A percentile compares a stretch with the other conserved stretches of the same genome.
phyloP scores from a whole-genome alignment of 108 stramenopile species.

The Pseudonitzschia multiseries region DNA sequence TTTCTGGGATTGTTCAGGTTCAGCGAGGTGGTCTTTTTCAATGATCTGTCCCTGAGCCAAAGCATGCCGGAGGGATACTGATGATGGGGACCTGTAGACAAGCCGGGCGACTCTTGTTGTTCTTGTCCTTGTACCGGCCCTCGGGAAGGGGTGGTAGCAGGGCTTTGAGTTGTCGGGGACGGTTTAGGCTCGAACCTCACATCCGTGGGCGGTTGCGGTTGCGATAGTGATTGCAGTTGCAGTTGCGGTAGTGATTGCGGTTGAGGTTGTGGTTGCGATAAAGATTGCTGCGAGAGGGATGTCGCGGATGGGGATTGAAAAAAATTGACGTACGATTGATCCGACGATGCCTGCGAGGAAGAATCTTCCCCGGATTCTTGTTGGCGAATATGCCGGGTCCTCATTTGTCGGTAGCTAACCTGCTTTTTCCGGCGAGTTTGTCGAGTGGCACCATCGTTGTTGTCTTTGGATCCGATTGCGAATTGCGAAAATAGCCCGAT shows the following conservation, averaged over 20 bases:
- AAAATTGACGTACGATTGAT: conserved; percentile 2
- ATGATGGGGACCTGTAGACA: too few relatives aligned
- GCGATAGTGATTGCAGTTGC: too few relatives aligned
- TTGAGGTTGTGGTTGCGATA: neutral
- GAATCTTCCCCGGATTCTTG: conserved; percentile 24
- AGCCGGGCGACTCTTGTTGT: neutral
- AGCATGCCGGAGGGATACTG: neutral
- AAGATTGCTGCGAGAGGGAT: neutral
- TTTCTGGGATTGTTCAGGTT: neutral
- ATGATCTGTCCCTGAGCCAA: neutral
- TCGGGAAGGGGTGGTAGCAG: neutral
- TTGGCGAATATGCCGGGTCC: neutral
- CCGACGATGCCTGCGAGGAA: conserved; percentile 17
- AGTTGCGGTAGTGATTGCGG: too few relatives aligned
- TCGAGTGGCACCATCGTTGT: conserved; percentile 2
- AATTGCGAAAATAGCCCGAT: conserved; percentile 28
- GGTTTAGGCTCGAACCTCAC: neutral
- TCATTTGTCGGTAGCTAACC: conserved; percentile 2
- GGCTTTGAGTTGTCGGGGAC: neutral
- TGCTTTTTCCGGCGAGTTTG: conserved; percentile 7
- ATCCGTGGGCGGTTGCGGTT: neutral
- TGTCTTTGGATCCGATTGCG: conserved; percentile 19
- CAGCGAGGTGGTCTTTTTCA: neutral
- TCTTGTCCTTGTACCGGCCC: neutral
- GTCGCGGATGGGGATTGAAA: conserved; percentile 2